Evolutionary conservation across 768 basidiomycete species (phyloP), one percentile per base, ranked within the genome.

Genomic region (Fistulinella prunicolor): DNA sequence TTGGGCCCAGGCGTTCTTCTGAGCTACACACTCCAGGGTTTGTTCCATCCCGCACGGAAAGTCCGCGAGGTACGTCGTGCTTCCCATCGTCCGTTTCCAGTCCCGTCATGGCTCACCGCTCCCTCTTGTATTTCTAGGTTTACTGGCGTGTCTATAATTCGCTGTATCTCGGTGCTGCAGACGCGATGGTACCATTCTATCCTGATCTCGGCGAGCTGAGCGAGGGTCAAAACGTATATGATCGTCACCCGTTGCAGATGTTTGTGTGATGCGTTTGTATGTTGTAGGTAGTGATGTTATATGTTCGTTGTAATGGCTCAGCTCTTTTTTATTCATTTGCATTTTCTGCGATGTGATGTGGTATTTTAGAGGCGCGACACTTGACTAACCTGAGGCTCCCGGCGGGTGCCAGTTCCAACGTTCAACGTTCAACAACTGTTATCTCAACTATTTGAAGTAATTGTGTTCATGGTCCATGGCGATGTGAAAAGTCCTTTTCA

Each of bases 131-230:
- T 6, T 9, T 49, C 17, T 49, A 79, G 76, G 78, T 80, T 3
- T 98, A 97, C 66, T 98, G 95, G 95, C 81, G 93, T 32, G 74
- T 95, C 51, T 98, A 98, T 73, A 97, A 96, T 69, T 83, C 93
- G 24, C 70, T 96, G 38, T 97, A 97, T 63, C 80, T 97, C 24
- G 94, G 94, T 23, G 88, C 94, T 1, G 66, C 82, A 36, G 94
- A 98, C 61, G 84, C 95, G 4, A 76, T 98, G 70, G 94, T 97
- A 7, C 93, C 94, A 0, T 96, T 94, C 73, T 95, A 93, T 65
- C 92, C 95, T 21, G 90, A 94, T 61, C 73, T 97, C 19, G 78
- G 87, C 3, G 93, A 95, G 62, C 74, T 95, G 45, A 91, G 85
- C 51, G 94, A 98, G 71, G 86, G 92, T 36, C 84, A 89, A 69